Base-by-base conservation (phyloP, 306 rosid genomes). In the Cucurbita pepo region DNA sequence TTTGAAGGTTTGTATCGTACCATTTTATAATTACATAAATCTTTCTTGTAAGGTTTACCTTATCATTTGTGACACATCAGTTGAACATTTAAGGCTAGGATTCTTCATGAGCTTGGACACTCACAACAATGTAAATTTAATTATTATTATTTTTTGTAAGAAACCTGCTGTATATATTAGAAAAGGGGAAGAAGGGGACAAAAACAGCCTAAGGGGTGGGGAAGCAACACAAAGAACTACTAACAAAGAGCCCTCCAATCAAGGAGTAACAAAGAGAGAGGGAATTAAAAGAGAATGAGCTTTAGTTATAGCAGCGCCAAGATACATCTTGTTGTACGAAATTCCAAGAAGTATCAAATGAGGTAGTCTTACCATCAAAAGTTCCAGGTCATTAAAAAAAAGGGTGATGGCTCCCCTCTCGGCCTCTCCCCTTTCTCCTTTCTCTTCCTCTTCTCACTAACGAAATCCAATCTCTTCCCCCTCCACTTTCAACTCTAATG, bases 61-160 rank as follows among this genome's bases (percentile, higher is more conserved):
- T 25, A 47, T 69, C 43, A 30, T 47, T 69, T 48, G 40, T 25
- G 18, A 11, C 72, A 21, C 56, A 69, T 48, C 73, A 25, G 57
- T 69, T 25, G 52, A 44, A 69, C 22, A 69, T 69, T 8, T 1
- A 4, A 48, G 73, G 22, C 57, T 13, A 22, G 43, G 22, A 15
- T 69, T 47, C 8, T 81, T 85, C 45, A 78, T 79, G 70, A 41
- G 69, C 41, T 63, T n/a, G 14, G 51, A 18, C n/a, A 40, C 69
- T 63, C 8, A 38, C 22, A 38, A 12, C 5, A 30, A 30, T 48
- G 4, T 13, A 13, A 1, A 47, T 47, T 4, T 47, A 6, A 47
- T 1, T 47, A 43, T 45, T 45, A 10, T 2, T 45, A 45, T 45
- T 45, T 45, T 10, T 45, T 10, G 0, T 47, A 50, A 50, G 54